These are phyloP conservation scores for Carex scoparia DNA, from an alignment of 176 grass and related monocot species.

Conservation along the genomic window DNA sequence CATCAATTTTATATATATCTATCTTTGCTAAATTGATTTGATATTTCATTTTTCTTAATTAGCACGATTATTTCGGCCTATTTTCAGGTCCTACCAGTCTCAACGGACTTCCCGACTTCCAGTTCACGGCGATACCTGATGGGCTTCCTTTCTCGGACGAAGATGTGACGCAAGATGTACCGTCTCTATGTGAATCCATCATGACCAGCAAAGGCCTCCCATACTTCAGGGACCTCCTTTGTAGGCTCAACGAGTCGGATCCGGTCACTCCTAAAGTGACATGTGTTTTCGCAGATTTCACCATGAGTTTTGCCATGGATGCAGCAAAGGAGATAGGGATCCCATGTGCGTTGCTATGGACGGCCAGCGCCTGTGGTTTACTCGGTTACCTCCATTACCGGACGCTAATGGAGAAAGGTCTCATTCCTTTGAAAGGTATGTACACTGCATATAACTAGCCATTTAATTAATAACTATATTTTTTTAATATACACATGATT, in stretches of 20 bases:
- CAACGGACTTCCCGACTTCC: background rate
- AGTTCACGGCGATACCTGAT: slow-evolving; percentile 41
- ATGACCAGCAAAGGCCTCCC: slow-evolving; percentile 16
- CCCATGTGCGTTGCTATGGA: slow-evolving; percentile 40
- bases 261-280: slow-evolving; percentile 27
- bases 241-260: slow-evolving; percentile 3
- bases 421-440: slow-evolving; percentile 49
- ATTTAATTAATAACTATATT: background rate
- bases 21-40: background rate
- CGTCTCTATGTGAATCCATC: slow-evolving; percentile 46
- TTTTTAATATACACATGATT: background rate
- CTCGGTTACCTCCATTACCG: slow-evolving; percentile 49
- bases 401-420: slow-evolving; percentile 42
- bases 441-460: background rate
- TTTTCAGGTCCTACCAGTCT: background rate
- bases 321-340: slow-evolving; percentile 54
- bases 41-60: background rate
- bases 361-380: slow-evolving; percentile 46
- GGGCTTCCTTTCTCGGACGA: slow-evolving; percentile 40
- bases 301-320: slow-evolving; percentile 45
- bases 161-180: slow-evolving; percentile 58
- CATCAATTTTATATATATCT: background rate
- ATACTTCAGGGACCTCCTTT: slow-evolving; percentile 29
- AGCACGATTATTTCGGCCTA: background rate
- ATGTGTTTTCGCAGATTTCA: slow-evolving; percentile 53